Percentiles rank a stretch among this genome's conserved stretches.
phyloP scores from a whole-genome alignment of 2,329 filamentous ascomycete species.

The Periconia sp. region DNA sequence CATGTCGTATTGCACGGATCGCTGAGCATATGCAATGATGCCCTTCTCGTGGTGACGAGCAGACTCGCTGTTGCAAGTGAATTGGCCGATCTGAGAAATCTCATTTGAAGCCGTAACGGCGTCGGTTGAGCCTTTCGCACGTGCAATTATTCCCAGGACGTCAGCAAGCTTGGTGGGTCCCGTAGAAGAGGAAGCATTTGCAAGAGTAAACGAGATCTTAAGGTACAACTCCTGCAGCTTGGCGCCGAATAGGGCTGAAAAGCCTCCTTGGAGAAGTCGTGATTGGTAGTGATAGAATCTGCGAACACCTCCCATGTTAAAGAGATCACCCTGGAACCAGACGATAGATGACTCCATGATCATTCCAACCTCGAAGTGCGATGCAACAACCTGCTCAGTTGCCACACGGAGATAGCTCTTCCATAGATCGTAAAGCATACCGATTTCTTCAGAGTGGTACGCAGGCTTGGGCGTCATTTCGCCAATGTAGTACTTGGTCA shows the following conservation, averaged over 20 bases:
- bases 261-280: slow-evolving; percentile 27
- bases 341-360: slow-evolving; percentile 28
- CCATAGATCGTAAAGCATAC: slow-evolving; percentile 33
- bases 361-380: slow-evolving; percentile 30
- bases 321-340: slow-evolving; percentile 31
- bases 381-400: slow-evolving; percentile 29
- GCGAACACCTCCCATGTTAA: slow-evolving; percentile 35
- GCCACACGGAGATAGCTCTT: slow-evolving; percentile 24
- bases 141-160: slow-evolving; percentile 52
- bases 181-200: slow-evolving; percentile 33
- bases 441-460: slow-evolving; percentile 25
- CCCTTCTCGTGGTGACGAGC: slow-evolving; percentile 60
- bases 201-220: slow-evolving; percentile 30
- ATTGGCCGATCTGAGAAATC: slow-evolving; percentile 58
- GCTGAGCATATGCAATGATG: slow-evolving; percentile 58
- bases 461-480: slow-evolving; percentile 28
- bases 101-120: slow-evolving; percentile 57
- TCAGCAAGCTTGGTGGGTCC: slow-evolving; percentile 49
- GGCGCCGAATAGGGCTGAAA: slow-evolving; percentile 28
- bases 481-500: slow-evolving; percentile 33
- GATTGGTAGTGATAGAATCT: slow-evolving; percentile 35
- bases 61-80: slow-evolving; percentile 54
- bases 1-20: slow-evolving; percentile 59
- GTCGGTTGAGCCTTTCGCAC: slow-evolving; percentile 54
- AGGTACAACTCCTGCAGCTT: slow-evolving; percentile 31